Conservation (phyloP, 2,329 filamentous ascomycete genomes). For the Neonectria hederae region DNA sequence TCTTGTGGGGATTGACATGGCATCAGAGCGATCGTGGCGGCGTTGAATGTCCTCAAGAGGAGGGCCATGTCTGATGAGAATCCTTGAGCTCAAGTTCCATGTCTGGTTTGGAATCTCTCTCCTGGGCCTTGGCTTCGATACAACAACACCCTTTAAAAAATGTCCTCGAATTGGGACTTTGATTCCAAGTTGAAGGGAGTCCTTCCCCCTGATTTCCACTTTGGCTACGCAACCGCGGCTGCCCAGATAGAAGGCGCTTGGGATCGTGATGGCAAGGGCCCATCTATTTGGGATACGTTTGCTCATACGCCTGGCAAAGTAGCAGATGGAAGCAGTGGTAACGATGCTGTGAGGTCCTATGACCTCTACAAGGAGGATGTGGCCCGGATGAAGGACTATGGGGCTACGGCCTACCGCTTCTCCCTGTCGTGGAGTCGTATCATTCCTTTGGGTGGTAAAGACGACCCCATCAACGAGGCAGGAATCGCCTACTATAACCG, state of each 20-base stretch:
- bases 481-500: slow-evolving; percentile 68
- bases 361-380: slow-evolving; percentile 58
- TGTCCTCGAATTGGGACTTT: slow-evolving; percentile 19
- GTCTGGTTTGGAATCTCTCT: not conserved
- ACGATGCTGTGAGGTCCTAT: slow-evolving; percentile 52
- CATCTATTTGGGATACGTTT: slow-evolving; percentile 54
- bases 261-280: slow-evolving; percentile 53
- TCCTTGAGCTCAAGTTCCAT: not conserved
- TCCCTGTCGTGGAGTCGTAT: slow-evolving; percentile 72
- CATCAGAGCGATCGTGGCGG: not conserved
- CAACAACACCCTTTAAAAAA: not conserved
- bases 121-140: not conserved
- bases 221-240: slow-evolving; percentile 24
- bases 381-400: slow-evolving; percentile 65
- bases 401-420: slow-evolving; percentile 70
- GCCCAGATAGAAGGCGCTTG: slow-evolving; percentile 51
- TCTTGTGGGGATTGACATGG: slow-evolving; percentile 12
- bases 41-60: not conserved
- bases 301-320: slow-evolving; percentile 51
- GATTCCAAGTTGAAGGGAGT: slow-evolving; percentile 16
- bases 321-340: slow-evolving; percentile 50
- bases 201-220: slow-evolving; percentile 20
- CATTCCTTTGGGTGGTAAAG: slow-evolving; percentile 69
- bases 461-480: slow-evolving; percentile 69
- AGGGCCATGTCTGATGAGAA: not conserved